phyloP scores from a whole-genome alignment of 192 early-diverging fungal genomes.

The Backusella mclennaniae region DNA sequence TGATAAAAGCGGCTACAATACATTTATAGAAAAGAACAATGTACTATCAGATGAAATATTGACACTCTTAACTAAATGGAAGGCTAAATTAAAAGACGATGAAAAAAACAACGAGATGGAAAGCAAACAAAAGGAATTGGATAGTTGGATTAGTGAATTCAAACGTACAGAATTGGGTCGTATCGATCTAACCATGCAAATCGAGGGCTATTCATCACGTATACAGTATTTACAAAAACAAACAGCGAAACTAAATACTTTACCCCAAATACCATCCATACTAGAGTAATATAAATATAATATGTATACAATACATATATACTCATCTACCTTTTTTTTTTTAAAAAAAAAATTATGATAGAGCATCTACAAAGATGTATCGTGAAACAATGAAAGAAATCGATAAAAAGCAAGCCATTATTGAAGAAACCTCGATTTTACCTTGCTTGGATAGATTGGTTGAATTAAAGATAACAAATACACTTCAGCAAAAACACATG shows the following conservation, averaged over 20 bases:
- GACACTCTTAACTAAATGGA: neutral
- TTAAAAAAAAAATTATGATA: neutral
- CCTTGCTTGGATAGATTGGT: neutral
- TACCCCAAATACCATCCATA: constrained; percentile 8
- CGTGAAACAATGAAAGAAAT: neutral
- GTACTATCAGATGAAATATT: neutral
- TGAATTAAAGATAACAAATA: neutral
- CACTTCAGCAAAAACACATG: neutral
- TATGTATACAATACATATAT: too few relatives aligned
- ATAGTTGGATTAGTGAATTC: neutral
- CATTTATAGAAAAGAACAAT: neutral
- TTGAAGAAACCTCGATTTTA: neutral
- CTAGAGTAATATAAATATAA: neutral
- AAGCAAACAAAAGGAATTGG: neutral
- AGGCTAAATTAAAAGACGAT: neutral
- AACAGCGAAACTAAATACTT: neutral
- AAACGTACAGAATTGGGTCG: neutral
- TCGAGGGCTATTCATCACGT: neutral
- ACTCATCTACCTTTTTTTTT: neutral
- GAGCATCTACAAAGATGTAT: neutral
- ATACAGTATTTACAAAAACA: neutral
- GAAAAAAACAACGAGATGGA: neutral
- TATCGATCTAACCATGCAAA: neutral
- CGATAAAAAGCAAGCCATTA: neutral
- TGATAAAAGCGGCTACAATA: neutral